These are phyloP conservation scores for carrot (Daucus carota) DNA, from an alignment of 129 eudicot genomes.

Conservation along the genomic window DH1_v3.0 NC_030383.2:50141001-50141500, in stretches of 20 bases:
- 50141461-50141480: no score
- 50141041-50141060: not conserved
- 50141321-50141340: no score
- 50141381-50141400: not conserved
- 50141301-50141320: not conserved
- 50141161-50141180: constrained; percentile 45
- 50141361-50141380: not conserved
- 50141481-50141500: no score
- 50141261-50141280: not conserved
- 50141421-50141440: no score
- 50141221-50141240: constrained; percentile 65
- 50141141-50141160: not conserved
- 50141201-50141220: constrained; percentile 67
- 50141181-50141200: constrained; percentile 50
- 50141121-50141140: not conserved
- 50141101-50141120: not conserved
- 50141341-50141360: no score
- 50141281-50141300: not conserved
- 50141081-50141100: not conserved
- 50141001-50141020: not conserved
- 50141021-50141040: not conserved
- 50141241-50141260: constrained; percentile 81
- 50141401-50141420: not conserved
- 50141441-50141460: no score
- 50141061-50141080: not conserved